Base-by-base conservation (phyloP, 306 rosid species). In the Inga leiocalycina region DNA sequence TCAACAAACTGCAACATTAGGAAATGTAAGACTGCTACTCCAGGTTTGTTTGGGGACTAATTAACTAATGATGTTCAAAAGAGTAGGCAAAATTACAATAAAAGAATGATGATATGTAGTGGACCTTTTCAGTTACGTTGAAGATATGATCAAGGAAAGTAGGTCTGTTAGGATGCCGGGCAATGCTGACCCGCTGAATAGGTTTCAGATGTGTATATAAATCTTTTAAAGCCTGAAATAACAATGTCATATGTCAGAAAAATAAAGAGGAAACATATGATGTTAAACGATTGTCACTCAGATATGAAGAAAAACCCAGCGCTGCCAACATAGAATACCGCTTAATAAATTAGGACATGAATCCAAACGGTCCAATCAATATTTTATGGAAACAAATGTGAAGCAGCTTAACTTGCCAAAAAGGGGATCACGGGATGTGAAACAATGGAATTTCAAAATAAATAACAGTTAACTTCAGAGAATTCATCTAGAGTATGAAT, bases 141-240 rank as follows among this genome's bases (percentile, higher is more conserved):
- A 87, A 94, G 74, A 97, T 73, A 14, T 97, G 99, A 85, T 94
- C 99, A 59, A 97, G 98, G 90, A 86, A 92, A 80, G 99, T 97
- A 43, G 99, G 99, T 88, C 99, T 86, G 94, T 94, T 88, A 81
- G 99, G 99, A 88, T 97, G 99, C 70, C 99, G 91, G 34, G 99
- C 99, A 68, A 97, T 90, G 83, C 71, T 30, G 85, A 97, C 91
- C 43, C 98, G 93, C 83, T 97, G 98, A 78, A 91, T 91, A 65
- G 99, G 99, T 76, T 94, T 86, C 79, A 94, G 87, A 85, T 62
- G 91, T 0, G 86, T 82, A 77, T 94, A 94, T 61, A 97, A 88
- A 81, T 89, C 92, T 90, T 85, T 86, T 65, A 92, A 81, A 83
- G 95, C 95, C 99, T 97, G 97, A 82, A 84, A 77, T 78, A 77